Percentiles rank a stretch among this genome's conserved stretches.
phyloP scores from a whole-genome alignment of 1,284 basidiomycete species.

The Ceratobasidium sp. region DNA sequence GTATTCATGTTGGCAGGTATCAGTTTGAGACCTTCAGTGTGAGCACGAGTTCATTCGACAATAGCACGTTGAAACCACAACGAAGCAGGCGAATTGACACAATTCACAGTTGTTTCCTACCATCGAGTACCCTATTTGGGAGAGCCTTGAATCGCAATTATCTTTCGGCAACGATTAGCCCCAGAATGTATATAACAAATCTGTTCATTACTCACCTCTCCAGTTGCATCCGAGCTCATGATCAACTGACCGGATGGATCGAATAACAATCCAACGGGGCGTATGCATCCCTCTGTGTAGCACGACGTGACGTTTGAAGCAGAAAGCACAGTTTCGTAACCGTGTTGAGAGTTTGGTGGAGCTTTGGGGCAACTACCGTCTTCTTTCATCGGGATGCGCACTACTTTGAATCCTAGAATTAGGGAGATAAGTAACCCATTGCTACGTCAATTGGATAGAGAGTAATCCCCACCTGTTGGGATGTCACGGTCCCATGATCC shows the following conservation, averaged over 20 bases:
- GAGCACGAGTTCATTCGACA: too few species aligned
- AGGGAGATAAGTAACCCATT: too few species aligned
- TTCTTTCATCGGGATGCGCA: background rate
- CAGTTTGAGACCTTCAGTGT: too few species aligned
- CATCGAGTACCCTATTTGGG: too few species aligned
- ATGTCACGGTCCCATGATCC: slow-evolving; percentile 36
- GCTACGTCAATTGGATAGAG: too few species aligned
- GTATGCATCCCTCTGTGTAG: slow-evolving; percentile 21
- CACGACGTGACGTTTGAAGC: background rate
- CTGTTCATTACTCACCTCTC: slow-evolving; percentile 26
- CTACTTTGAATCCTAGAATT: background rate
- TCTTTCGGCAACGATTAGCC: too few species aligned
- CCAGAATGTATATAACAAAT: background rate
- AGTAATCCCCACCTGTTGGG: slow-evolving; percentile 34
- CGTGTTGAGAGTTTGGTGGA: background rate
- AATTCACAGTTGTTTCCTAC: too few species aligned
- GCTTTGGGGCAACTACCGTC: background rate
- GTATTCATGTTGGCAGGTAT: too few species aligned
- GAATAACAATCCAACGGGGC: slow-evolving; percentile 35
- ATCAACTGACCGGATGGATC: slow-evolving; percentile 14
- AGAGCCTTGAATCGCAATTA: too few species aligned
- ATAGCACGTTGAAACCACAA: too few species aligned
- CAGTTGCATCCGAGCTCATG: slow-evolving; percentile 24
- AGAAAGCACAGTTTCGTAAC: slow-evolving; percentile 9
- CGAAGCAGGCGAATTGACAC: too few species aligned